A percentile compares a stretch with the other conserved stretches of the same genome.
Conservation (phyloP, 140 eudicot genomes). For the Erigeron philadelphicus region DNA sequence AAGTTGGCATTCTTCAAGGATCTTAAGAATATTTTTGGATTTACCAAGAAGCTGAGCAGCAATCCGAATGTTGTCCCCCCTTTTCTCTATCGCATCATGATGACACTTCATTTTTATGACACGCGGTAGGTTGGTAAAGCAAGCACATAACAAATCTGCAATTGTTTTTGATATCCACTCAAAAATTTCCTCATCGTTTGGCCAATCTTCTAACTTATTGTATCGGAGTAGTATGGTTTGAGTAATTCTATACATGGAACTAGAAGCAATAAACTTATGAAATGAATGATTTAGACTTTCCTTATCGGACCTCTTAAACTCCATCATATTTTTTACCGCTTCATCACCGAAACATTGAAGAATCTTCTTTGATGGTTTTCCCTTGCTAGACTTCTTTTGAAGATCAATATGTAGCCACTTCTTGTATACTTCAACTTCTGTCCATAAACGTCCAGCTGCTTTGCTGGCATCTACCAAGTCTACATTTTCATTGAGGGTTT, state of each 20-base stretch:
- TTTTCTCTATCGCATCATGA: too few species aligned
- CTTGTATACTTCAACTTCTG: background rate
- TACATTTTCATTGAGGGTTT: background rate
- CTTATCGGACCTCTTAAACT: background rate
- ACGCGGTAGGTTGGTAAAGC: too few species aligned
- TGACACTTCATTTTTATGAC: too few species aligned
- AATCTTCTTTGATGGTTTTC: slow-evolving; percentile 5
- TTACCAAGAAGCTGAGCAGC: too few species aligned
- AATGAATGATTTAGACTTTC: background rate
- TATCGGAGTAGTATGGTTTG: background rate
- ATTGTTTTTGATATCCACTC: too few species aligned
- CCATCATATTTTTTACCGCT: slow-evolving; percentile 1
- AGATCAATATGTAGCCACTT: slow-evolving; percentile 11
- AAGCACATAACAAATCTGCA: too few species aligned
- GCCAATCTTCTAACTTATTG: background rate
- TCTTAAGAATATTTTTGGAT: too few species aligned
- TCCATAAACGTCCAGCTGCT: background rate
- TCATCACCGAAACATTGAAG: slow-evolving; percentile 13
- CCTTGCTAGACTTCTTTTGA: background rate
- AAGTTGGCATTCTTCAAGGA: too few species aligned
- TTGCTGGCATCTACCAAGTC: background rate
- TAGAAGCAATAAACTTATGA: background rate
- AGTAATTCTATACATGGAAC: slow-evolving; percentile 8
- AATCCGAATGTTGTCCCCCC: too few species aligned
- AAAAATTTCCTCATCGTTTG: background rate